Conservation (phyloP, 2,329 filamentous ascomycete species). For the Aspergillus melleus region DNA sequence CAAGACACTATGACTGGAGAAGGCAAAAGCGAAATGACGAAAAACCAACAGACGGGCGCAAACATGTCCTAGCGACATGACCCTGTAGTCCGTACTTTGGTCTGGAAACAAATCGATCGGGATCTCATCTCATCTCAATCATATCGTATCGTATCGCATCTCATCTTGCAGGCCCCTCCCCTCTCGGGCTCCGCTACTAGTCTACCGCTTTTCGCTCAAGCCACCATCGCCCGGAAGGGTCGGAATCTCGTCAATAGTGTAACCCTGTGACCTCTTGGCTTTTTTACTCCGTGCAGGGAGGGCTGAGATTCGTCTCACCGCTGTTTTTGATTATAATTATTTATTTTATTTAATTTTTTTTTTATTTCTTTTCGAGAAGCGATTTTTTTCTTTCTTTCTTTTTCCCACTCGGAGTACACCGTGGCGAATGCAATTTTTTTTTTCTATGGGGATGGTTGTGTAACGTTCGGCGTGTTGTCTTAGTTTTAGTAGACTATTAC, state of each 20-base stretch:
- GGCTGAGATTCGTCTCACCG: not conserved
- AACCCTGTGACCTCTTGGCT: not conserved
- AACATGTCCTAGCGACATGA: not conserved
- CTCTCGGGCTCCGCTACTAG: not conserved
- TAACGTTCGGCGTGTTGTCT: not conserved
- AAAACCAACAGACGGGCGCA: not conserved
- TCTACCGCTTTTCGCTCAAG: not conserved
- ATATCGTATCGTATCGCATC: slow-evolving; percentile 4
- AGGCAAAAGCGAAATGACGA: not conserved
- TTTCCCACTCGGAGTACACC: not conserved
- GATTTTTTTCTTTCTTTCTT: not conserved
- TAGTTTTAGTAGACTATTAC: not conserved
- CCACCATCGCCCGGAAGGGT: slow-evolving; percentile 1
- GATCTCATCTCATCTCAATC: slow-evolving; percentile 7
- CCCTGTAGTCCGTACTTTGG: not conserved
- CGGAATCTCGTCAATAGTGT: not conserved
- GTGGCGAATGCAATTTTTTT: not conserved
- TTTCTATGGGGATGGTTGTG: not conserved
- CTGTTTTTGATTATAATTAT: not conserved
- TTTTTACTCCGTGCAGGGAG: not conserved
- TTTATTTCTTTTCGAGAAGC: too few species aligned
- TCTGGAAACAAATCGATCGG: slow-evolving; percentile 4
- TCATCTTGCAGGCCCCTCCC: slow-evolving; percentile 1
- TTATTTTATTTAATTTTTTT: not conserved
- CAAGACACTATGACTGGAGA: not conserved